Percentiles rank a stretch among this genome's conserved stretches.
These are phyloP conservation scores for Kernera saxatilis DNA, from an alignment of 345 rosid genomes.

Conservation along the genomic window DNA sequence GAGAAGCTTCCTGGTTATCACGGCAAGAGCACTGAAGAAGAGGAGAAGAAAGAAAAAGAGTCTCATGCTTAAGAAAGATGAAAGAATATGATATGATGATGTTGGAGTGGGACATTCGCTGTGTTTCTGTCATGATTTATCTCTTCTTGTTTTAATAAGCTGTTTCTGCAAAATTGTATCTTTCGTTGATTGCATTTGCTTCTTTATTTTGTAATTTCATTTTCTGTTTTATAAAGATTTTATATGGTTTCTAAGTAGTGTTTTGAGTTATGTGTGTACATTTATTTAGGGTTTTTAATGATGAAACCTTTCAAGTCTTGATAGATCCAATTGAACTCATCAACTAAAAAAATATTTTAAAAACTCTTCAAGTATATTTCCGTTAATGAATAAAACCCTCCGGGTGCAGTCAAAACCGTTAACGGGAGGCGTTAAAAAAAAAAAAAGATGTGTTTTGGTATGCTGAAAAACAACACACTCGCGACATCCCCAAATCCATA, in stretches of 20 bases:
- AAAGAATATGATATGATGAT: constrained; percentile 7
- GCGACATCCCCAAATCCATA: no score
- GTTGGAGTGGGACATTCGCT: constrained; percentile 14
- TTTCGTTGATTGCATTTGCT: constrained; percentile 11
- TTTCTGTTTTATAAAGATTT: neutral
- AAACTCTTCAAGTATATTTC: no score
- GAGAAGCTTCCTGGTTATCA: constrained; percentile 79
- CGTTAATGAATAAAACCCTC: no score
- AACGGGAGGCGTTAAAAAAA: no score
- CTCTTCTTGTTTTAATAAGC: neutral
- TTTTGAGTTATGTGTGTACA: neutral
- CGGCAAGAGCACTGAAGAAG: constrained; percentile 42
- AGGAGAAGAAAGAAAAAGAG: constrained; percentile 36
- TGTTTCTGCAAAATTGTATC: neutral
- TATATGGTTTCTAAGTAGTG: neutral
- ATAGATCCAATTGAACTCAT: no score
- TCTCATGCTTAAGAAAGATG: constrained; percentile 3
- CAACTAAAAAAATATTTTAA: no score
- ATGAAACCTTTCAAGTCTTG: no score
- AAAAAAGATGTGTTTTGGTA: no score
- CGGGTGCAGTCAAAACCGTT: no score
- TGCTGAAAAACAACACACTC: no score
- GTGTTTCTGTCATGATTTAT: constrained; percentile 1
- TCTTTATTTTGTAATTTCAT: constrained; percentile 1
- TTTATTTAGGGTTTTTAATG: no score